Conservation (phyloP, 441 rosid species). For the Bruguiera hainesii region DNA sequence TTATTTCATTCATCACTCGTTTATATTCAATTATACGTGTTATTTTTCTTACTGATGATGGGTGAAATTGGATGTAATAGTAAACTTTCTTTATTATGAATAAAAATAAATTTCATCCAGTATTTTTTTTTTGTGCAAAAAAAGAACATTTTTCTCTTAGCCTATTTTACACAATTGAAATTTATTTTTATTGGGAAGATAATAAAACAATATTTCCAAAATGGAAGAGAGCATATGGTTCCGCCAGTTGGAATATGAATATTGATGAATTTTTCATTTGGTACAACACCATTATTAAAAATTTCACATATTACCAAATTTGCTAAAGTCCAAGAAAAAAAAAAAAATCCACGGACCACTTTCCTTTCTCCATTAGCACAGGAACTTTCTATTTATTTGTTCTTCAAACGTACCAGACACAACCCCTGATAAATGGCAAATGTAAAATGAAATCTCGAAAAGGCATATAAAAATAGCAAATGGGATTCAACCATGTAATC, state of each 20-base stretch:
- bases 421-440: neutral
- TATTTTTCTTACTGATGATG: too few relatives aligned
- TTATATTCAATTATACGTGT: too few relatives aligned
- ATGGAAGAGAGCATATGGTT: too few relatives aligned
- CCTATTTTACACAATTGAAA: too few relatives aligned
- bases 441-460: neutral
- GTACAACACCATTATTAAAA: neutral
- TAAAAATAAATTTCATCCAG: neutral
- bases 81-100: neutral
- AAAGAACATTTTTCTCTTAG: neutral
- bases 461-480: neutral
- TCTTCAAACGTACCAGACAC: too few relatives aligned
- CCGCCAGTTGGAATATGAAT: too few relatives aligned
- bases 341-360: neutral
- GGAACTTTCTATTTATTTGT: neutral
- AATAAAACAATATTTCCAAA: neutral
- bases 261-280: too few relatives aligned
- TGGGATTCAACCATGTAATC: neutral
- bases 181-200: neutral
- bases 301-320: neutral
- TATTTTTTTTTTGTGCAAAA: neutral
- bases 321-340: neutral
- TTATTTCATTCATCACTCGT: too few relatives aligned
- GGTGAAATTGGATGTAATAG: too few relatives aligned
- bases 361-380: neutral